phyloP scores from a whole-genome alignment of 192 early-diverging fungal genomes.

The Radiomyces spectabilis region DNA sequence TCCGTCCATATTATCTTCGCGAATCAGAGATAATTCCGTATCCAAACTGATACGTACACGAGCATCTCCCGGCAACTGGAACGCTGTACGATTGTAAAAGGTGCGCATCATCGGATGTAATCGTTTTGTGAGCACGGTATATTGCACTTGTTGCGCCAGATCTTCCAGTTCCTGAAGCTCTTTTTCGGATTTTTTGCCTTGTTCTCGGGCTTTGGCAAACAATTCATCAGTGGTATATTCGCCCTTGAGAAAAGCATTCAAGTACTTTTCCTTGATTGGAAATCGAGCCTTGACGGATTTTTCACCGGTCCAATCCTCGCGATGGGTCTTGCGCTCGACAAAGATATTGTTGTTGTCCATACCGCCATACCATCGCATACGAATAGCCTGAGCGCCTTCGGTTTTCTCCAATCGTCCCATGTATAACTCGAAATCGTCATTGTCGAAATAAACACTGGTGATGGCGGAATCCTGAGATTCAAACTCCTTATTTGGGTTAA shows the following conservation, averaged over 20 bases:
- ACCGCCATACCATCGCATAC: constrained; percentile 95
- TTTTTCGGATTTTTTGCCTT: constrained; percentile 75
- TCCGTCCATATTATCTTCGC: constrained; percentile 86
- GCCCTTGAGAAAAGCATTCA: constrained; percentile 84
- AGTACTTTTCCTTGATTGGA: constrained; percentile 91
- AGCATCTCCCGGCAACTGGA: constrained; percentile 97
- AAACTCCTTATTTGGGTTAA: constrained; percentile 73
- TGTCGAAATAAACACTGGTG: constrained; percentile 95
- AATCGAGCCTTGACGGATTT: constrained; percentile 92
- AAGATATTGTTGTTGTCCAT: constrained; percentile 84
- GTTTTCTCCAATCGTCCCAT: constrained; percentile 84
- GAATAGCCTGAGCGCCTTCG: constrained; percentile 90
- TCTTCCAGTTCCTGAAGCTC: constrained; percentile 70
- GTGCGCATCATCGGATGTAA: constrained; percentile 84
- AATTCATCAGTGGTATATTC: constrained; percentile 69
- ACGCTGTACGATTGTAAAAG: constrained; percentile 98
- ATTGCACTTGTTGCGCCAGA: constrained; percentile 71
- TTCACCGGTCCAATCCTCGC: constrained; percentile 96
- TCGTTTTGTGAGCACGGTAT: constrained; percentile 60
- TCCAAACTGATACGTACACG: constrained; percentile 97
- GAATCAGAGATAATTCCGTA: constrained; percentile 93
- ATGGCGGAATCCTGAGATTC: constrained; percentile 82
- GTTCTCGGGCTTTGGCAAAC: constrained; percentile 74
- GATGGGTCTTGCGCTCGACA: constrained; percentile 97
- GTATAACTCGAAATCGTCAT: constrained; percentile 91